A percentile compares a stretch with the other conserved stretches of the same genome.
Conservation (phyloP, 2,329 filamentous ascomycete species). For the Colletotrichum gigasporum region DNA sequence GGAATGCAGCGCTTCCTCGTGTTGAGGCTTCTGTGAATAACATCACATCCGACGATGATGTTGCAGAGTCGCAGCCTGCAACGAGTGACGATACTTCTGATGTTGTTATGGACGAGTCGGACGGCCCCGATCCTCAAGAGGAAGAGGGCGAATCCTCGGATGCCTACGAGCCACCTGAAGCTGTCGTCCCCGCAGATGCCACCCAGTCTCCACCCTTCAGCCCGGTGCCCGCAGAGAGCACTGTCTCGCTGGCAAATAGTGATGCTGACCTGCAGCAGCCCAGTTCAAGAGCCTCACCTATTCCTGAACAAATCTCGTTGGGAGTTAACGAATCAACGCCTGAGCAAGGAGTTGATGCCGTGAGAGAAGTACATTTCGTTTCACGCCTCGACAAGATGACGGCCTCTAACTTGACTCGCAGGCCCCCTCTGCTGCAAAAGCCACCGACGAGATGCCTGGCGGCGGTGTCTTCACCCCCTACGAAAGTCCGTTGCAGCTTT, state of each 20-base stretch:
- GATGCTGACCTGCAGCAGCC: conserved; percentile 38
- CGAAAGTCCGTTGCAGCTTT: conserved; percentile 81
- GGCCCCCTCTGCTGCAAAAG: conserved; percentile 25
- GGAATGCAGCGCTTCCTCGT: neutral
- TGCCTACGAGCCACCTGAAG: conserved; percentile 65
- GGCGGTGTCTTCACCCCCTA: conserved; percentile 65
- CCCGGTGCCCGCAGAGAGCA: conserved; percentile 33
- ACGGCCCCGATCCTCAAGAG: conserved; percentile 27
- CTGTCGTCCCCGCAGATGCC: conserved; percentile 52
- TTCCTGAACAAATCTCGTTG: conserved; percentile 30
- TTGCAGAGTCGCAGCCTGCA: conserved; percentile 10
- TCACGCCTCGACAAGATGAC: conserved; percentile 29
- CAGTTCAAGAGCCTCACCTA: conserved; percentile 33
- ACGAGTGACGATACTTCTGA: conserved; percentile 26
- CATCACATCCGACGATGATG: neutral
- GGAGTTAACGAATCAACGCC: conserved; percentile 32
- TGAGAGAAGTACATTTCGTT: conserved; percentile 56
- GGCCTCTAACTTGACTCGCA: conserved; percentile 34
- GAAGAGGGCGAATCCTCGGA: conserved; percentile 47
- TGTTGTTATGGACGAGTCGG: conserved; percentile 31
- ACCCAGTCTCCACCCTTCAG: conserved; percentile 63
- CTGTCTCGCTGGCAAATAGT: conserved; percentile 37
- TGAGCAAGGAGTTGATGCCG: conserved; percentile 39
- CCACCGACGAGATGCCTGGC: conserved; percentile 15
- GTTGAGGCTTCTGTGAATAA: neutral